Evolutionary conservation across 2,329 filamentous ascomycete genomes (phyloP).

Genomic region (Paracoccidioides lutzii): DNA sequence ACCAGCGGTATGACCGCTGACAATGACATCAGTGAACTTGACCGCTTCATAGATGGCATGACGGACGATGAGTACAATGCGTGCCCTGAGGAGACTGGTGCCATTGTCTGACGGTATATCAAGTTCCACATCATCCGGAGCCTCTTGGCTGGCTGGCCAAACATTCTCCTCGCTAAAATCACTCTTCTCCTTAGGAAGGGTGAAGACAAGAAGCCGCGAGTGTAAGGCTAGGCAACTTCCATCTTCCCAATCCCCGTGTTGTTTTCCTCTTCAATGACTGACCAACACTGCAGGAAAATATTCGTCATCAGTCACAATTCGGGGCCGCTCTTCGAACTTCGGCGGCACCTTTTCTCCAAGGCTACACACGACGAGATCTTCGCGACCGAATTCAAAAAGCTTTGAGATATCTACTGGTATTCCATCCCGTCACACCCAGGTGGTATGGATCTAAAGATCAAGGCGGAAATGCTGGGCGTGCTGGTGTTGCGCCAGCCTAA

Average conservation of each 20-base stretch:
- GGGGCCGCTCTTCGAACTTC: slow-evolving; percentile 12
- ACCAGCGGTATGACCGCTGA: not conserved
- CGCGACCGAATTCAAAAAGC: slow-evolving; percentile 4
- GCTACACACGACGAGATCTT: slow-evolving; percentile 12
- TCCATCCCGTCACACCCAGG: slow-evolving; percentile 8
- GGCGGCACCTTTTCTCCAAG: slow-evolving; percentile 10
- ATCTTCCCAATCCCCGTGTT: not conserved
- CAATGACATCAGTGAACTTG: not conserved
- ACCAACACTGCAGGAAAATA: slow-evolving; percentile 10
- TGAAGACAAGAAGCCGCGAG: slow-evolving; percentile 13
- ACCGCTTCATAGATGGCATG: slow-evolving; percentile 9
- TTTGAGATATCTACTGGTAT: slow-evolving; percentile 11
- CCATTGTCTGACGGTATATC: slow-evolving; percentile 13
- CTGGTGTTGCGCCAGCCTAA: slow-evolving; percentile 11
- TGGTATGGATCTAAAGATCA: slow-evolving; percentile 12
- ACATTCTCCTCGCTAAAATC: slow-evolving; percentile 11
- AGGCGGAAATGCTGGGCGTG: slow-evolving; percentile 10
- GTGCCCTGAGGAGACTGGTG: slow-evolving; percentile 10
- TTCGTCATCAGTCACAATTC: slow-evolving; percentile 12
- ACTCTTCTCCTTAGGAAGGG: slow-evolving; percentile 14
- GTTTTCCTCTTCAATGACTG: slow-evolving; percentile 4
- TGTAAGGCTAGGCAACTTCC: slow-evolving; percentile 10
- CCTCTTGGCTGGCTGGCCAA: slow-evolving; percentile 2
- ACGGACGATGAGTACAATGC: slow-evolving; percentile 14
- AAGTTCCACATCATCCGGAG: slow-evolving; percentile 14